Base-by-base conservation (phyloP, 164 flowering plant species). In the Vitis amurensis region DNA sequence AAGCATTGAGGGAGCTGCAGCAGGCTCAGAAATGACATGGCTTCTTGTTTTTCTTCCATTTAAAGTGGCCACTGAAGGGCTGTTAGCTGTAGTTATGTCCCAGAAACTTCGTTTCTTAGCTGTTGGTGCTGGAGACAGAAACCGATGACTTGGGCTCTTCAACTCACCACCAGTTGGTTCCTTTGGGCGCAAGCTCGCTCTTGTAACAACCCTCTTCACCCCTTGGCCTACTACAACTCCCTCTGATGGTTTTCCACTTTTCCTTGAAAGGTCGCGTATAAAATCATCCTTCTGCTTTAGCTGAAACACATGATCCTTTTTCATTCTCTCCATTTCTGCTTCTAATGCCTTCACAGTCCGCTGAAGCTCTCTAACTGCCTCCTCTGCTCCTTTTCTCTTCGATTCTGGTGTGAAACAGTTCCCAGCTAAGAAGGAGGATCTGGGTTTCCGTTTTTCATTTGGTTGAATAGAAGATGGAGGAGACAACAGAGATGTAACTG, bases 91-190 rank as follows among this genome's bases (percentile, higher is more conserved):
- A 44, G 96, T 87, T 71, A 94, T 94, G 79, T 94, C 97, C 97
- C 97, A 94, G 68, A 89, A 87, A 71, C 87, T 91, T 64, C 97
- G 73, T 77, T 94, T 94, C 76, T 91, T 91, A 30, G 94, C 89
- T 16, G 88, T 80, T 16, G 91, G 88, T n/a, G 70, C 86, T 55
- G 96, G 98, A 23, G 97, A 91, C 15, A 51, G 55, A 76, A 94
- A 88, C 29, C 96, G 86, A 64, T 80, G 84, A 64, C 85, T 75
- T 9, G 92, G 90, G 75, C 90, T 91, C 79, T 86, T 88, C 81
- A 93, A 60, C 63, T 88, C 91, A 31, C 87, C 86, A 1, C 30
- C 77, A 53, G 53, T 69, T 15, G 73, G 58, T 55, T 79, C 89
- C 74, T 82, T 86, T 1, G 86, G 83, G 47, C 84, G 71, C 79